Conservation (phyloP, 345 rosid species). For the Ceriops tagal region DNA sequence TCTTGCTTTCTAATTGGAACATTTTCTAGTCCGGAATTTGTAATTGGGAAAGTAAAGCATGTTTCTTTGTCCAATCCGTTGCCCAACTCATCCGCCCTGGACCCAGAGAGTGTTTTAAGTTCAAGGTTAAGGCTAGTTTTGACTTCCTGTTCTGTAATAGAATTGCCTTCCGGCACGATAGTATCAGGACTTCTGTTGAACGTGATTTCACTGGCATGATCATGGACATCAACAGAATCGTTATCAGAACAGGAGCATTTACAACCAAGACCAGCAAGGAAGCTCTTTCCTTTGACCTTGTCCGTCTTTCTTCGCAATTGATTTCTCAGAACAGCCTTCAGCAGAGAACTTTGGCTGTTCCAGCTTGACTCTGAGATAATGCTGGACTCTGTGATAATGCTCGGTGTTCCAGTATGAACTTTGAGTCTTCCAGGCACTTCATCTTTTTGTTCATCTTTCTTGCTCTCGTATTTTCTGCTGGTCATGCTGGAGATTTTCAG, state of each 20-base stretch:
- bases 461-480: constrained; percentile 16
- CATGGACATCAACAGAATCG: constrained; percentile 49
- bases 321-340: constrained; percentile 23
- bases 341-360: constrained; percentile 53
- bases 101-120: constrained; percentile 4
- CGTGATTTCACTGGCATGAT: constrained; percentile 35
- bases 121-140: constrained; percentile 8
- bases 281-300: constrained; percentile 38
- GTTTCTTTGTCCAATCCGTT: constrained; percentile 22
- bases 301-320: constrained; percentile 17
- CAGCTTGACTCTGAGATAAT: constrained; percentile 56
- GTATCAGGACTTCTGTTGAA: constrained; percentile 30
- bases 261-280: constrained; percentile 56
- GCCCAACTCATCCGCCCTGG: constrained; percentile 13
- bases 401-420: constrained; percentile 42
- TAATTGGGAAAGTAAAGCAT: constrained; percentile 35
- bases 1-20: constrained; percentile 14
- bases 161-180: constrained; percentile 17
- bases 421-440: constrained; percentile 21
- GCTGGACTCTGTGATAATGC: constrained; percentile 53
- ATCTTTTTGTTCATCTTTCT: constrained; percentile 13
- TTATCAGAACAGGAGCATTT: constrained; percentile 54
- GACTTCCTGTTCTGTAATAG: constrained; percentile 6
- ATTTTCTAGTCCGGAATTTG: constrained; percentile 13
- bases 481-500: constrained; percentile 30